Conservation (phyloP, 768 basidiomycete genomes). For the Candolleomyces aberdarensis region DNA sequence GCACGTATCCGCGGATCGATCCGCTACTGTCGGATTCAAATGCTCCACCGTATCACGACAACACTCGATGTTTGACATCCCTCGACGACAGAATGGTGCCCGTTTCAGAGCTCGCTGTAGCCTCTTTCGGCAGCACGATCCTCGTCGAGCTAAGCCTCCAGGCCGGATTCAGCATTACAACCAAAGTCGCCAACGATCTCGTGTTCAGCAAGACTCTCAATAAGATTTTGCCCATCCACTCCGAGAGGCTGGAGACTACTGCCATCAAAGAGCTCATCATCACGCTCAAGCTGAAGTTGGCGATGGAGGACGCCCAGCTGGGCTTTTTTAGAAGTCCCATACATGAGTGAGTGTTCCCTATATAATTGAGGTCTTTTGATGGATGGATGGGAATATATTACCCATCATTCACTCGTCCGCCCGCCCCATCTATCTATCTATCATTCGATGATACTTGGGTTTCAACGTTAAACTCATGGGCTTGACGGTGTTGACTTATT, state of each 20-base stretch:
- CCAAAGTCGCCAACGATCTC: conserved; percentile 51
- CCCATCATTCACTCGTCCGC: too few relatives aligned
- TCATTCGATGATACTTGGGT: neutral
- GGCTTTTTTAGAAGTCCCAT: conserved; percentile 61
- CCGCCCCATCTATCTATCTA: neutral
- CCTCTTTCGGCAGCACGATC: conserved; percentile 53
- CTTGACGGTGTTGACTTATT: conserved; percentile 4
- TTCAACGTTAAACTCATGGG: neutral
- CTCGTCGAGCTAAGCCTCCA: conserved; percentile 56
- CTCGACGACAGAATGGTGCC: conserved; percentile 43
- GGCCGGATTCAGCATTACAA: conserved; percentile 49
- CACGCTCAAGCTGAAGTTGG: conserved; percentile 59
- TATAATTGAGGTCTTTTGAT: neutral
- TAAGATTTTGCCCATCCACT: conserved; percentile 48
- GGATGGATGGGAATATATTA: neutral
- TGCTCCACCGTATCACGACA: neutral
- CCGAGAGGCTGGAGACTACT: conserved; percentile 52
- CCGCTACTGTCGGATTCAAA: too few relatives aligned
- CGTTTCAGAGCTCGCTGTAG: conserved; percentile 48
- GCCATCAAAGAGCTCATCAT: conserved; percentile 54
- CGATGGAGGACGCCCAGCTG: conserved; percentile 53
- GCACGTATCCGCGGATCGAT: too few relatives aligned
- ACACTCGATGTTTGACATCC: neutral
- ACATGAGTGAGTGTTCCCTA: conserved; percentile 40
- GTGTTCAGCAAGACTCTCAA: conserved; percentile 48